Conservation (phyloP, 129 eudicot genomes). For the Artemisia annua region DNA sequence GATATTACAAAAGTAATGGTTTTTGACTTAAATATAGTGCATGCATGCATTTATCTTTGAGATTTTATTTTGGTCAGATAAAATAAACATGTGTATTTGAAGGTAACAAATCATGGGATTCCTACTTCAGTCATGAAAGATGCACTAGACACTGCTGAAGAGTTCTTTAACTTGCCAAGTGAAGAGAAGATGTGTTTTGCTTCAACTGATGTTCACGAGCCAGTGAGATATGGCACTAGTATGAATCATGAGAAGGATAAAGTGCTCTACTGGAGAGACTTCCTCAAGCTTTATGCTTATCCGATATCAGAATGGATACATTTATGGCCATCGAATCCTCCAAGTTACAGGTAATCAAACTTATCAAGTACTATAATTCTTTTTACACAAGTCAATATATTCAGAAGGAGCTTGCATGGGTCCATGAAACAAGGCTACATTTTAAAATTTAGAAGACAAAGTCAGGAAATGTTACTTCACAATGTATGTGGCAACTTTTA, state of each 20-base stretch:
- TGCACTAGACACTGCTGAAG: conserved; percentile 56
- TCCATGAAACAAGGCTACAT: too few species aligned
- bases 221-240: conserved; percentile 74
- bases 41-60: conserved; percentile 39
- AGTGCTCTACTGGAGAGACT: conserved; percentile 70
- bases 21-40: conserved; percentile 19
- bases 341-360: conserved; percentile 51
- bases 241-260: conserved; percentile 51
- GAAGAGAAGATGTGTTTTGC: conserved; percentile 50
- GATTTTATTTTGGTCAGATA: conserved; percentile 12
- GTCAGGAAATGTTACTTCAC: too few species aligned
- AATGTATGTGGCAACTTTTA: too few species aligned
- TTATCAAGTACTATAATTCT: neutral
- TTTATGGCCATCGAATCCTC: conserved; percentile 73
- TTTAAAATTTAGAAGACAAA: too few species aligned
- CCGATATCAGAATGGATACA: conserved; percentile 59
- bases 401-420: too few species aligned
- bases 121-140: conserved; percentile 38
- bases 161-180: conserved; percentile 51
- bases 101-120: conserved; percentile 79
- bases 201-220: conserved; percentile 55
- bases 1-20: conserved; percentile 1
- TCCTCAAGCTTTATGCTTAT: conserved; percentile 67
- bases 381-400: conserved; percentile 2
- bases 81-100: conserved; percentile 11